Base-by-base conservation (phyloP, 495 filamentous ascomycete genomes). In the Trichoderma virens region DNA sequence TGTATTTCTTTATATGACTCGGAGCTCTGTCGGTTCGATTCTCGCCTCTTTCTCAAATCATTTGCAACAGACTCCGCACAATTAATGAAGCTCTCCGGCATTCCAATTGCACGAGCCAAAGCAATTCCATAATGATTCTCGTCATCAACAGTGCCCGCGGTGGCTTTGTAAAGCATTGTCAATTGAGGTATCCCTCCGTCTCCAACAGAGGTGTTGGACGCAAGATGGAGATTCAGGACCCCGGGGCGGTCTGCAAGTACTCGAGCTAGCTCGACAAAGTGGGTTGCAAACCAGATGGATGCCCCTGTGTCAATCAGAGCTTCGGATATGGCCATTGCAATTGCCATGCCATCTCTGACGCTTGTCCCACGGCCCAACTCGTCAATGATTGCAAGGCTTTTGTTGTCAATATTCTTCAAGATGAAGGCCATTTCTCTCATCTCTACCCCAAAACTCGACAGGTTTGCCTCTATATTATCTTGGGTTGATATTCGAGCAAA, bases 361-460 rank as follows among this genome's bases (percentile, higher is more conserved):
- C 91, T 93, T 13, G 95, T 98, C 8, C 93, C 95, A 25, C 94
- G 84, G 18, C 94, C 93, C 28, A 98, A 85, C 70, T 98, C 94
- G 70, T 98, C 95, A 65, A 98, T 84, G 56, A 98, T 90, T 18
- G 89, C 86, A 73, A 97, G 78, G 69, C 90, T 92, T 18, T 83
- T 78, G 6, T 80, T 78, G 66, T 92, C 87, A 64, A 94, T 80
- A 65, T 93, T 90, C 65, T 85, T 84, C 4, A 97, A 77, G 66
- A 97, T 96, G 72, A 95, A 92, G 18, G 92, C 92, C 73, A 91
- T 96, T 71, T 97, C 95, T 59, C 90, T 82, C 94, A 98, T 97
- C 75, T 98, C 95, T 16, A 92, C 84, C 0, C 90, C 91, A 70
- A 97, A 98, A 1, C 91, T 96, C 0, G 93, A 97, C 31, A 94